phyloP scores from a whole-genome alignment of 2,329 filamentous ascomycete genomes.

The Hirsutella minnesotensis region DNA sequence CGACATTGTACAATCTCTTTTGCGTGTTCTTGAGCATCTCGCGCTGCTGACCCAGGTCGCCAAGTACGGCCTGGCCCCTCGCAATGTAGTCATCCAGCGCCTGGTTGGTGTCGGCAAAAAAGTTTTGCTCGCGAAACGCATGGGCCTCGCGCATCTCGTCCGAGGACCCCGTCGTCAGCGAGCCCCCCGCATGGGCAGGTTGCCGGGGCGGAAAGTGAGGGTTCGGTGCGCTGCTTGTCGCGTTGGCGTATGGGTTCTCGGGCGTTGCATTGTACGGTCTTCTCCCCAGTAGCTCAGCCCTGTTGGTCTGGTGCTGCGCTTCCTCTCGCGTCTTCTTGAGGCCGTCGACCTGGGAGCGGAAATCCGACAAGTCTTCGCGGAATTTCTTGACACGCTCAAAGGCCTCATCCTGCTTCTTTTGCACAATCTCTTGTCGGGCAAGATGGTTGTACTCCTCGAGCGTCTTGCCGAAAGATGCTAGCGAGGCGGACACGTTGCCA shows the following conservation, averaged over 20 bases:
- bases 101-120: constrained; percentile 69
- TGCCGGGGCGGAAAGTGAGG: constrained; percentile 27
- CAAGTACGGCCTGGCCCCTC: constrained; percentile 77
- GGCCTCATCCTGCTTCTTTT: constrained; percentile 86
- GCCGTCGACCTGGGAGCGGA: constrained; percentile 63
- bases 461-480: constrained; percentile 74
- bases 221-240: constrained; percentile 8
- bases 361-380: constrained; percentile 68
- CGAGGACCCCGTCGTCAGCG: constrained; percentile 30
- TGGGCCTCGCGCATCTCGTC: constrained; percentile 67
- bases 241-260: constrained; percentile 82
- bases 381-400: constrained; percentile 78
- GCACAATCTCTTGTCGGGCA: constrained; percentile 78
- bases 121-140: constrained; percentile 78
- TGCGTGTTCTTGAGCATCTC: constrained; percentile 96
- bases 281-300: constrained; percentile 73
- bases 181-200: constrained; percentile 21
- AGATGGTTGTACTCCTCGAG: constrained; percentile 85
- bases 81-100: constrained; percentile 93
- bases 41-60: constrained; percentile 77
- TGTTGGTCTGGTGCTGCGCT: constrained; percentile 50
- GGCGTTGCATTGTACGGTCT: constrained; percentile 70
- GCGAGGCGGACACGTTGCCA: constrained; percentile 66
- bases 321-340: constrained; percentile 72
- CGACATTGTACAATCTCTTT: constrained; percentile 78